These are phyloP conservation scores for Penicillium sp. DNA, from an alignment of 2,329 filamentous ascomycete species.

Conservation along the genomic window DNA sequence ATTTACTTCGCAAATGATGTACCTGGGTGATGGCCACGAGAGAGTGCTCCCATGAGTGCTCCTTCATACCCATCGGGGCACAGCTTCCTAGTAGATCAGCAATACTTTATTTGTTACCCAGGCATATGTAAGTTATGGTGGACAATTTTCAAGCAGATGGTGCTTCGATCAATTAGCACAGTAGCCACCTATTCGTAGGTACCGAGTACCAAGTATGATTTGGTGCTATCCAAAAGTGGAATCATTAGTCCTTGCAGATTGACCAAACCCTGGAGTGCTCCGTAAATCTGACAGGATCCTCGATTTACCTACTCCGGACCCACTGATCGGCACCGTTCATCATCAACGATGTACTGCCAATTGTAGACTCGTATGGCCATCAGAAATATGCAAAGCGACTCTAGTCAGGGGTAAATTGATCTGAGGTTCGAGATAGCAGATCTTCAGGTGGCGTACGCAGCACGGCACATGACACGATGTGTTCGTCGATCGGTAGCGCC, in stretches of 20 bases:
- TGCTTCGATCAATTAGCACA: neutral
- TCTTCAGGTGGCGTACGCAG: neutral
- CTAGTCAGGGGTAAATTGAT: neutral
- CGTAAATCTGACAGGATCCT: neutral
- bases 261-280: neutral
- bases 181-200: neutral
- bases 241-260: neutral
- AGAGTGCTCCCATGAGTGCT: no score
- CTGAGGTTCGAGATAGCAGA: neutral
- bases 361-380: neutral
- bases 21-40: no score
- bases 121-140: no score
- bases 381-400: neutral
- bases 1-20: no score
- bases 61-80: no score
- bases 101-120: no score
- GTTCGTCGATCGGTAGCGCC: no score
- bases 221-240: neutral
- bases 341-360: neutral
- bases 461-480: no score
- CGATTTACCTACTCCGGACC: neutral
- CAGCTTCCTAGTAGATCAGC: no score
- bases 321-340: conserved; percentile 6
- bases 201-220: neutral
- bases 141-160: no score